Conservation (phyloP, 352 stramenopile genomes). For the Globisporangium megalacanthum region DNA sequence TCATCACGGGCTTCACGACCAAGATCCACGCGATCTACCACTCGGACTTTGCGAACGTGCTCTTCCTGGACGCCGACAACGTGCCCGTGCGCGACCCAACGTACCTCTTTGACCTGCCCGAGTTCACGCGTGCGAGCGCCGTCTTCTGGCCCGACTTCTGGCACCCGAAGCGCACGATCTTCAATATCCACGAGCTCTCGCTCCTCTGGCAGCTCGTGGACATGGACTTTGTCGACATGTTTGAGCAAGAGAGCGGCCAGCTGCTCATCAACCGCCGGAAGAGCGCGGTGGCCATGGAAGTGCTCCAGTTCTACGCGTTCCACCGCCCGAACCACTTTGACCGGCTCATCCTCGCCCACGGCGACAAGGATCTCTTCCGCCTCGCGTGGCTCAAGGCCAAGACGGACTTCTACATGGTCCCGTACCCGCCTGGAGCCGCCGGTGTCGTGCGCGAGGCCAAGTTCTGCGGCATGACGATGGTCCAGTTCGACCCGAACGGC, state of each 20-base stretch:
- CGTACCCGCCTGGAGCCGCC: conserved; percentile 34
- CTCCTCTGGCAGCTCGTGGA: conserved; percentile 65
- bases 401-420: conserved; percentile 57
- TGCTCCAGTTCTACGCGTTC: conserved; percentile 60
- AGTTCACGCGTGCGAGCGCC: conserved; percentile 39
- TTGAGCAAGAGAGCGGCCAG: conserved; percentile 76
- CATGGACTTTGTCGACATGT: conserved; percentile 63
- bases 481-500: conserved; percentile 49
- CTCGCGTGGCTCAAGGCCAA: conserved; percentile 72
- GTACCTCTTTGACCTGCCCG: conserved; percentile 46
- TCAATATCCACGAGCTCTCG: conserved; percentile 55
- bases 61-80: conserved; percentile 76
- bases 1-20: conserved; percentile 43
- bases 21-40: conserved; percentile 71
- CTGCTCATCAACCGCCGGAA: conserved; percentile 54
- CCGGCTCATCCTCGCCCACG: conserved; percentile 50
- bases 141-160: conserved; percentile 81
- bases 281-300: conserved; percentile 31
- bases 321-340: conserved; percentile 60
- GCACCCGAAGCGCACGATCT: conserved; percentile 65
- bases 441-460: conserved; percentile 29
- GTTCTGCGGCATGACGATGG: conserved; percentile 77
- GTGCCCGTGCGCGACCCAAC: conserved; percentile 55
- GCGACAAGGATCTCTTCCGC: conserved; percentile 79
- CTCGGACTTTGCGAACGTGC: conserved; percentile 55